Percentiles rank a stretch among this genome's conserved stretches.
Evolutionary conservation across 2,329 filamentous ascomycete genomes (phyloP).

Genomic region (Aspergillus sp.): DNA sequence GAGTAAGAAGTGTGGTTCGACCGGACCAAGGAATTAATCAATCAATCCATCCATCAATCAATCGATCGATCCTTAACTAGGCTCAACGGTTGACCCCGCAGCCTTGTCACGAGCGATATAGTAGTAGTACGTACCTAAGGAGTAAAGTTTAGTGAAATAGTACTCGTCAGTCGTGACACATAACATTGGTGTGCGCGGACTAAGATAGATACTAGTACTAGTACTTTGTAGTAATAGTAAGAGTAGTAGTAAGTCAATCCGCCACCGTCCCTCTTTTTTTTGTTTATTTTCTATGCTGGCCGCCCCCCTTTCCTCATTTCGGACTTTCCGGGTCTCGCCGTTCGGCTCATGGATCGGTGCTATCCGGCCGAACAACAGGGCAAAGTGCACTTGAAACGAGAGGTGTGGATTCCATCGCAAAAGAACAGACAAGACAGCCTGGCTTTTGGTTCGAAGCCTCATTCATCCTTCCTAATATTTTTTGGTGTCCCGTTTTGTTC

Average conservation of each 20-base stretch:
- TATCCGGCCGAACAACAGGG: background rate
- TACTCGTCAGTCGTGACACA: background rate
- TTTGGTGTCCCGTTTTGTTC: background rate
- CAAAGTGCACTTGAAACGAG: background rate
- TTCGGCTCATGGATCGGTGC: background rate
- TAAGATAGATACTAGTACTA: too few species aligned
- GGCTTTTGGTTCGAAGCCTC: background rate
- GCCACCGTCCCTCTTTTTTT: too few species aligned
- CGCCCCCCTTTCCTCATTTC: background rate
- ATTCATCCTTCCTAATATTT: background rate
- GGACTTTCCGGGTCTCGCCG: conserved; percentile 1
- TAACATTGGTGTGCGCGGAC: background rate
- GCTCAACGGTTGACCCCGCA: conserved; percentile 1
- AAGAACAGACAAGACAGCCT: background rate
- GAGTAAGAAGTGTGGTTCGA: background rate
- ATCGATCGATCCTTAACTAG: background rate
- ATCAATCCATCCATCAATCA: too few species aligned
- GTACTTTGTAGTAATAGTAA: too few species aligned
- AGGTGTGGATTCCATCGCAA: background rate
- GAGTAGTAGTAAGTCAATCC: too few species aligned
- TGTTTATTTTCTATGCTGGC: background rate
- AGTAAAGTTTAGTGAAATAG: background rate
- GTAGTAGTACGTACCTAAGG: background rate
- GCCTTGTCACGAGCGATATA: background rate
- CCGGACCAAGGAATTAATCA: background rate